phyloP scores from a whole-genome alignment of 306 rosid genomes.

The Quercus ilex region DNA sequence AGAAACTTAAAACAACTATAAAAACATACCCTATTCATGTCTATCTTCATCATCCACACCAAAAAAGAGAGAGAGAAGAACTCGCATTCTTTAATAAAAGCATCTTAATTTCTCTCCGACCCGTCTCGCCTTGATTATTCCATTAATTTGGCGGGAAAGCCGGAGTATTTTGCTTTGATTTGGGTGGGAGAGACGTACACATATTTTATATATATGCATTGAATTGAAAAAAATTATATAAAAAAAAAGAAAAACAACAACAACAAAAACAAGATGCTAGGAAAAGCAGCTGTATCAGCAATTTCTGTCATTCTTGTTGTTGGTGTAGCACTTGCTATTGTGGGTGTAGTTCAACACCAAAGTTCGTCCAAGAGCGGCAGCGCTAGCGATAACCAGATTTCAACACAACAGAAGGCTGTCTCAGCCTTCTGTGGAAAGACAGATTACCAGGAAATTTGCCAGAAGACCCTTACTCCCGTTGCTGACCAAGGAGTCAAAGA shows the following conservation, averaged over 20 bases:
- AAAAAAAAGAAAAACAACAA: not conserved
- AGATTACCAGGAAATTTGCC: conserved; percentile 40
- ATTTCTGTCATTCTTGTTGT: conserved; percentile 59
- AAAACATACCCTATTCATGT: not conserved
- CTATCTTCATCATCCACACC: not conserved
- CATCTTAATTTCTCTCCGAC: not conserved
- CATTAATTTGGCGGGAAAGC: not conserved
- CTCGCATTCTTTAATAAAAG: not conserved
- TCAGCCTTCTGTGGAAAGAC: conserved; percentile 36
- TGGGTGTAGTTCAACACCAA: conserved; percentile 24
- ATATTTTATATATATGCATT: not conserved
- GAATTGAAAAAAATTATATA: not conserved
- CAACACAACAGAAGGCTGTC: conserved; percentile 27
- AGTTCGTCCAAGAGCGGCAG: not conserved
- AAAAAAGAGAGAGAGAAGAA: not conserved
- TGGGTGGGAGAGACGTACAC: not conserved
- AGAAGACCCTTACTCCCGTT: conserved; percentile 28
- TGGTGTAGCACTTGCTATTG: conserved; percentile 55
- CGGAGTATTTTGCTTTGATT: conserved; percentile 1
- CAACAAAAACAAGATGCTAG: conserved; percentile 21
- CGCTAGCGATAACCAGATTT: not conserved
- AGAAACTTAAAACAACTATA: not conserved
- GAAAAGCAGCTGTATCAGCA: conserved; percentile 38
- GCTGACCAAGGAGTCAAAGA: conserved; percentile 16
- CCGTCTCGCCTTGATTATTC: not conserved